phyloP scores from a whole-genome alignment of 1,284 basidiomycete species.

The Papiliotrema flavescens region DNA sequence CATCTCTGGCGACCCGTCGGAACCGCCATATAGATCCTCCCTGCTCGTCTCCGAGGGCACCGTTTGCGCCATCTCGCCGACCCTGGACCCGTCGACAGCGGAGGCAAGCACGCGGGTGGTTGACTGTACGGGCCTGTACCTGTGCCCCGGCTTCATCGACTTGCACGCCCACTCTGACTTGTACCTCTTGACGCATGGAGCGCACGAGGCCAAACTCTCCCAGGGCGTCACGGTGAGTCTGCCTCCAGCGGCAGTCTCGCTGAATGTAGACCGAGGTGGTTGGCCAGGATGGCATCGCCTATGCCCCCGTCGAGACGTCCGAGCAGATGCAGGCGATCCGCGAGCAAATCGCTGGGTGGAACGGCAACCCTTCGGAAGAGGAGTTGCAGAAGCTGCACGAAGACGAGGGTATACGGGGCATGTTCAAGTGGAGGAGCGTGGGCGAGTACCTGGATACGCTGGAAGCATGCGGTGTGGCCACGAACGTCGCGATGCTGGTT shows the following conservation, averaged over 20 bases:
- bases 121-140: constrained; percentile 26
- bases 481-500: constrained; percentile 44
- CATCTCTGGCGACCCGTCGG: neutral
- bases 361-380: constrained; percentile 42
- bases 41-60: neutral
- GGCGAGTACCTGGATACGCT: constrained; percentile 40
- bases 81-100: neutral
- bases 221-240: constrained; percentile 43
- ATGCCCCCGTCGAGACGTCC: constrained; percentile 29
- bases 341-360: constrained; percentile 47
- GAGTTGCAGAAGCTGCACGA: constrained; percentile 22
- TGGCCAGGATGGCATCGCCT: constrained; percentile 47
- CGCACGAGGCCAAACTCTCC: constrained; percentile 42
- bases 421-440: constrained; percentile 39
- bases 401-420: constrained; percentile 16
- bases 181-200: constrained; percentile 40
- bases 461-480: constrained; percentile 35
- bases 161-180: constrained; percentile 48
- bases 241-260: neutral
- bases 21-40: neutral
- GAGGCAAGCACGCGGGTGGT: constrained; percentile 6
- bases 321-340: constrained; percentile 32
- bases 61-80: neutral
- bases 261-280: constrained; percentile 40
- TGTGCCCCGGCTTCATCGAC: constrained; percentile 47